Conservation (phyloP, 2,329 filamentous ascomycete genomes). For the Teratosphaeria destructans region DNA sequence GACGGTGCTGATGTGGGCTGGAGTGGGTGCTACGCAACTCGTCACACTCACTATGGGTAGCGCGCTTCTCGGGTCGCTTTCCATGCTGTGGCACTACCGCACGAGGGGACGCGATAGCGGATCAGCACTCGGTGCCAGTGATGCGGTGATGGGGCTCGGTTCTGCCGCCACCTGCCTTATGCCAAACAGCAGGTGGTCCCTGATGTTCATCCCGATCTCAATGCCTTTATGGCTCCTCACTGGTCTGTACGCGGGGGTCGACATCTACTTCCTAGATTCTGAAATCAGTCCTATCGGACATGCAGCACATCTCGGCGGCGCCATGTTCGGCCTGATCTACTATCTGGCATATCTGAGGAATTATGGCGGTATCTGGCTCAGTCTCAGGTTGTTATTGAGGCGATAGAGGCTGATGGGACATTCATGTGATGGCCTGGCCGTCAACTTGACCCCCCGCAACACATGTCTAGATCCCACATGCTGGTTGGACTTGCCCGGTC, state of each 20-base stretch:
- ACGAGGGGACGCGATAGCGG: not conserved
- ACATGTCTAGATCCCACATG: not conserved
- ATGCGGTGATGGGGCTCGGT: constrained; percentile 31
- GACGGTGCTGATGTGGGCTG: constrained; percentile 21
- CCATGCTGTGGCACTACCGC: constrained; percentile 12
- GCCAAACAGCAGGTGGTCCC: constrained; percentile 23
- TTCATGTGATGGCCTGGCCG: not conserved
- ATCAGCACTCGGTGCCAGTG: constrained; percentile 30
- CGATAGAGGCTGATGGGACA: not conserved
- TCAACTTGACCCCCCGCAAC: not conserved
- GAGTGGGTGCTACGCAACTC: constrained; percentile 18
- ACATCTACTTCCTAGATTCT: constrained; percentile 29
- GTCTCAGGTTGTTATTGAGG: not conserved
- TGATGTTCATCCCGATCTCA: constrained; percentile 29
- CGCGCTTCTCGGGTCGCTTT: constrained; percentile 15
- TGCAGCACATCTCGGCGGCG: constrained; percentile 36
- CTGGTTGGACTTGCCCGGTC: not conserved
- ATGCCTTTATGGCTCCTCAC: constrained; percentile 31
- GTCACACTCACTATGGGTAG: constrained; percentile 15
- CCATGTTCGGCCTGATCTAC: constrained; percentile 28
- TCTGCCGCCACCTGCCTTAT: constrained; percentile 29
- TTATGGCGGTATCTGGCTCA: constrained; percentile 12
- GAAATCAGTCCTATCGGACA: constrained; percentile 25
- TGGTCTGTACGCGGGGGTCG: constrained; percentile 26
- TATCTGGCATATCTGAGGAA: constrained; percentile 19